Percentiles rank a stretch among this genome's conserved stretches.
phyloP scores from a whole-genome alignment of 768 basidiomycete genomes.

The Panus rudis region DNA sequence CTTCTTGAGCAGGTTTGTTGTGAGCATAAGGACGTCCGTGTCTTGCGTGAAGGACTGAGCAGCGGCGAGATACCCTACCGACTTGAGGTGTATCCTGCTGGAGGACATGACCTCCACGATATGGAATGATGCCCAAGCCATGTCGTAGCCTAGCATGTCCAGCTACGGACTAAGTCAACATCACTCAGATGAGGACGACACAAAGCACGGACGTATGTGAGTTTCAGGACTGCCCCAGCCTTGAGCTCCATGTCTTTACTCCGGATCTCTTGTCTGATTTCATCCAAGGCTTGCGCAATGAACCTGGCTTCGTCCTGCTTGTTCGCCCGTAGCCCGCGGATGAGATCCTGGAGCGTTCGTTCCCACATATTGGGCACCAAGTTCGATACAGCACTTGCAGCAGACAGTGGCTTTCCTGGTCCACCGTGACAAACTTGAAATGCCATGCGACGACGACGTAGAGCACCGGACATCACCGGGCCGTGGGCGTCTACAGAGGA shows the following conservation, averaged over 20 bases:
- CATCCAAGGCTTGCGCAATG: constrained; percentile 87
- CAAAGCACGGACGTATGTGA: constrained; percentile 78
- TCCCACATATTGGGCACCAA: constrained; percentile 91
- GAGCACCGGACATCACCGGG: too few species aligned
- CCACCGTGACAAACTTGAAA: too few species aligned
- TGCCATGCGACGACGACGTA: too few species aligned
- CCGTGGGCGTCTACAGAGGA: too few species aligned
- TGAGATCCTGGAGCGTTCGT: constrained; percentile 90
- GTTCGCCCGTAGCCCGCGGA: constrained; percentile 91
- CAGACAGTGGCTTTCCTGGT: too few species aligned
- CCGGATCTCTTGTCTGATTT: constrained; percentile 87
- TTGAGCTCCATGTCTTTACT: constrained; percentile 96
- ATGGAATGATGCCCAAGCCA: constrained; percentile 94
- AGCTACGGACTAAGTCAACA: constrained; percentile 46
- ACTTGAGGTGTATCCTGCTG: constrained; percentile 84
- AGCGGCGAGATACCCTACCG: constrained; percentile 92
- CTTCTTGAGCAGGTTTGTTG: constrained; percentile 94
- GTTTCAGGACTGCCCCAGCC: constrained; percentile 89
- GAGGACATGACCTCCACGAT: constrained; percentile 99
- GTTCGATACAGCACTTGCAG: too few species aligned
- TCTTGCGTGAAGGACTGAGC: constrained; percentile 86
- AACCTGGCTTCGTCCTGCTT: constrained; percentile 91
- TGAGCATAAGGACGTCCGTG: constrained; percentile 96
- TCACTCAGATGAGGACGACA: constrained; percentile 7
- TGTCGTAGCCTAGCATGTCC: constrained; percentile 95